Base-by-base conservation (phyloP, 306 rosid genomes). In the Prunus padus region DNA sequence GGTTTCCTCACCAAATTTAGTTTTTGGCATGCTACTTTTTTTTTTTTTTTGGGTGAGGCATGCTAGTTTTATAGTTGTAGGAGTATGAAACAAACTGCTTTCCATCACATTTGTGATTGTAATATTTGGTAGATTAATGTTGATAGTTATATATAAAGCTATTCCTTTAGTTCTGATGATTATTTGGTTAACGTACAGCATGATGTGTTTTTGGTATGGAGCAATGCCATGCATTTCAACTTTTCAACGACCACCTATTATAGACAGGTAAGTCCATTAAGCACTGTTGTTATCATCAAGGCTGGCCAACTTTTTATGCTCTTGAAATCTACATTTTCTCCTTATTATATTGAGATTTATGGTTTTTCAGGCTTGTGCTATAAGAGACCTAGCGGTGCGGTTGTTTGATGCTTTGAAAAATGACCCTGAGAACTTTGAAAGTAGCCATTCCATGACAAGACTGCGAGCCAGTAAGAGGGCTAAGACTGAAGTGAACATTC, bases 221-320 rank as follows among this genome's bases (percentile, higher is more conserved):
- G 51, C 54, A 80, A 75, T 22, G 80, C 76, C 12, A 75, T 75
- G 84, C 2, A 1, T 51, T 80, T 68, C 76, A 80, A 80, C 31
- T 2, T n/a, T n/a, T 44, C 80, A 28, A 47, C 14, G 11, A 69
- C 80, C 12, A 6, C 45, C 4, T 75, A 33, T 62, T 50, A 69
- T 44, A 63, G 65, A 63, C 44, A 69, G 68, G 84, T 54, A 46
- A 75, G 67, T 75, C 26, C 42, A 51, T 19, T 42, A 19, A 52
- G 59, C 52, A 68, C 46, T 44, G 28, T 47, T 69, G 28, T 62
- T 28, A 72, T 65, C 50, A 5, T 28, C 14, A 42, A 31, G 20
- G 62, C 49, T 72, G 30, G 54, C 55, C n/a, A 42, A 26, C 23
- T 37, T 20, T 15, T 47, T 65, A 44, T 51, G 54, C 20, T 22